A percentile compares a stretch with the other conserved stretches of the same genome.
Conservation (phyloP, 139 green algal genomes). For the Chlorella sp. region DNA sequence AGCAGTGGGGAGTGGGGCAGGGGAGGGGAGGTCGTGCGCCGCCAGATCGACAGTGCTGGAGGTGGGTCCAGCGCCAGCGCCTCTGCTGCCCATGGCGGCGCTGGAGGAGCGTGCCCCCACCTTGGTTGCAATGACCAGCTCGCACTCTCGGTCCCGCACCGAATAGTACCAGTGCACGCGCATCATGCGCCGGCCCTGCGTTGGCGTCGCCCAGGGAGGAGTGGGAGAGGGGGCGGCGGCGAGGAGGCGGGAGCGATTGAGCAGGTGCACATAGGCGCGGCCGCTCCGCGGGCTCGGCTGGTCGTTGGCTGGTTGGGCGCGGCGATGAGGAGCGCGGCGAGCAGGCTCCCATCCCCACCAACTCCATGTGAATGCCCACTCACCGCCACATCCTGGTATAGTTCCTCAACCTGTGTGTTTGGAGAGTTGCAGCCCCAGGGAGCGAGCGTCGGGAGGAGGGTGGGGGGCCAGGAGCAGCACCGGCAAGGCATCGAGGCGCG, state of each 20-base stretch:
- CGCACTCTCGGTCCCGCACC: conserved; percentile 5
- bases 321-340: neutral
- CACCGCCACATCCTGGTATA: conserved; percentile 22
- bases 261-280: neutral
- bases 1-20: neutral
- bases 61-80: neutral
- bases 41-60: neutral
- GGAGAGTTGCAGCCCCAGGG: no score
- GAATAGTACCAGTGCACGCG: conserved; percentile 30
- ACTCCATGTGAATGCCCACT: neutral
- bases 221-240: neutral
- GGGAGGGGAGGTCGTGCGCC: neutral
- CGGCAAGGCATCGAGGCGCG: neutral
- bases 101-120: neutral
- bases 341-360: neutral
- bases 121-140: conserved; percentile 1
- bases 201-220: no score
- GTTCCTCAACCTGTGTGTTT: conserved; percentile 30
- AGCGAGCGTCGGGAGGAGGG: no score
- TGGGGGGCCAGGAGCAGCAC: neutral
- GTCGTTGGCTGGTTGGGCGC: neutral
- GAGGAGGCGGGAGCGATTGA: neutral
- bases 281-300: neutral
- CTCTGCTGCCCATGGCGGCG: neutral
- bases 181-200: conserved; percentile 20